phyloP scores from a whole-genome alignment of 257 asterid species.

The Solanum piurae region DNA sequence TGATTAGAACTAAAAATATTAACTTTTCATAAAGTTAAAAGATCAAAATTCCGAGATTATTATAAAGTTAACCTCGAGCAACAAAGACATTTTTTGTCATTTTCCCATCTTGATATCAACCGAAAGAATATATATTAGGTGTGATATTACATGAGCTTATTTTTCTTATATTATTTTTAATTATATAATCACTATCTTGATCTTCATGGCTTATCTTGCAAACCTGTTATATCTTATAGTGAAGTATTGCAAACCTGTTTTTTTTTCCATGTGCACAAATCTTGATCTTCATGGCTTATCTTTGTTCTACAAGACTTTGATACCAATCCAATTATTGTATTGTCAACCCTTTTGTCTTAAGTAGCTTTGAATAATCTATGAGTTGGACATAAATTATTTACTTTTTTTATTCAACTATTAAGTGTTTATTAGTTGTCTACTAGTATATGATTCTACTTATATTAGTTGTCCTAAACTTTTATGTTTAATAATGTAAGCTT shows the following conservation, averaged over 20 bases:
- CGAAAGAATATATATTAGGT: neutral
- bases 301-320: neutral
- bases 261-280: neutral
- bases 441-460: neutral
- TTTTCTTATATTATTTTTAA: neutral
- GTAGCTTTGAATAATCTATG: neutral
- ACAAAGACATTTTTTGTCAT: neutral
- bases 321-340: neutral
- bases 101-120: neutral
- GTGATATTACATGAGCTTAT: neutral
- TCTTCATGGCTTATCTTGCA: too few species aligned
- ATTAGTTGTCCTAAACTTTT: neutral
- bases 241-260: neutral
- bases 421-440: neutral
- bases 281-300: too few species aligned
- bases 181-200: neutral
- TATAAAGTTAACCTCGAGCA: neutral
- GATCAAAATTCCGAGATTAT: too few species aligned
- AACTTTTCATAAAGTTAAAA: neutral
- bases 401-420: neutral
- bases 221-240: too few species aligned
- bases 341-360: neutral
- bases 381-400: neutral
- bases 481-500: neutral
- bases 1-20: too few species aligned